Percentiles rank a stretch among this genome's conserved stretches.
Conservation (phyloP, 1,284 basidiomycete species). For the Malassezia slooffiae region DNA sequence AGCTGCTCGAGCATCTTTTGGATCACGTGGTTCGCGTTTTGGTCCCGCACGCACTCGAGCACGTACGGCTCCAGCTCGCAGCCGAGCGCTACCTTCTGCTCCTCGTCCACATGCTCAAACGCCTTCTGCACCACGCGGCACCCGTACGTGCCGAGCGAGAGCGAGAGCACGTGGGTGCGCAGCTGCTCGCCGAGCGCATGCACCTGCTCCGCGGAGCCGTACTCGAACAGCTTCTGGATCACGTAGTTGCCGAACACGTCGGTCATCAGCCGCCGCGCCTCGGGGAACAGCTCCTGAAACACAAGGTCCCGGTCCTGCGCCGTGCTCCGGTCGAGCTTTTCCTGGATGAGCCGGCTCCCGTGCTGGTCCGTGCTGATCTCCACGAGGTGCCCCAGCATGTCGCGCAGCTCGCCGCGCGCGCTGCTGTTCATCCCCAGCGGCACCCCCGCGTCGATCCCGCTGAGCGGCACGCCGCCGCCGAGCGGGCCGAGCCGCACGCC, state of each 20-base stretch:
- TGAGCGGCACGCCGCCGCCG: too few relatives aligned
- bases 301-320: constrained; percentile 53
- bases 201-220: constrained; percentile 61
- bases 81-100: constrained; percentile 22
- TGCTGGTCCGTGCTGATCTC: constrained; percentile 93
- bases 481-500: too few relatives aligned
- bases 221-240: constrained; percentile 90
- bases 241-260: constrained; percentile 94
- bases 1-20: constrained; percentile 43
- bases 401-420: constrained; percentile 51
- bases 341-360: constrained; percentile 56
- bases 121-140: constrained; percentile 55
- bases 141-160: constrained; percentile 89
- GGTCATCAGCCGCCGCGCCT: constrained; percentile 67
- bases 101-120: constrained; percentile 52
- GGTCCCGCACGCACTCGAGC: constrained; percentile 76
- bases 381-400: constrained; percentile 72
- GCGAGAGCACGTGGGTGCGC: constrained; percentile 64
- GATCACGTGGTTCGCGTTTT: constrained; percentile 85
- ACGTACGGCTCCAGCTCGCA: constrained; percentile 70
- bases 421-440: neutral
- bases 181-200: constrained; percentile 62
- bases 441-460: neutral
- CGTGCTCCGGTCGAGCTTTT: constrained; percentile 54
- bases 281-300: constrained; percentile 84